These are phyloP conservation scores for Solanum hybrid DNA, from an alignment of 305 asterid species.

Conservation along the genomic window DNA sequence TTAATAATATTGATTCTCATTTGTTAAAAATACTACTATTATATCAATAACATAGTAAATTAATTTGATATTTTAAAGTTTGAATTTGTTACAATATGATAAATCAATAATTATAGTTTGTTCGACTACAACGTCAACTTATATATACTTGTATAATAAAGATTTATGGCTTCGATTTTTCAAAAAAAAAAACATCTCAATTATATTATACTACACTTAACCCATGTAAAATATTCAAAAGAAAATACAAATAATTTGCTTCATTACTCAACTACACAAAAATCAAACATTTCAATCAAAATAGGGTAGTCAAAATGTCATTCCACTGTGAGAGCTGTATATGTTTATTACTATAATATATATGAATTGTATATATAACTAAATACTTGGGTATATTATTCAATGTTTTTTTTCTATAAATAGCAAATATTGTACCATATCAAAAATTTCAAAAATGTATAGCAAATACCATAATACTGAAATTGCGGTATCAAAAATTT, in stretches of 20 bases:
- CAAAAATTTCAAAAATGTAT: not conserved
- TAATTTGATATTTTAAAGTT: not conserved
- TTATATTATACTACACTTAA: not conserved
- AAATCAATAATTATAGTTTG: not conserved
- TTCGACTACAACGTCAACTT: not conserved
- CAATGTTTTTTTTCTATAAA: not conserved
- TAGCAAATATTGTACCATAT: not conserved
- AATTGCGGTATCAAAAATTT: not conserved
- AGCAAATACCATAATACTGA: not conserved
- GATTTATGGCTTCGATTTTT: not conserved
- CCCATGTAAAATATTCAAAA: not conserved
- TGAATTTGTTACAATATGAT: not conserved
- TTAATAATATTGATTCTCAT: not conserved
- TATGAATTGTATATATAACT: not conserved
- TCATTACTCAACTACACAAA: not conserved
- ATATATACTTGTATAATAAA: not conserved
- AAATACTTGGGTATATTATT: not conserved
- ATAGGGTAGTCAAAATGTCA: not conserved
- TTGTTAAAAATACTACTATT: not conserved
- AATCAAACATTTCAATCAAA: not conserved
- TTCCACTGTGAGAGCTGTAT: not conserved
- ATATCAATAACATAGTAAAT: not conserved
- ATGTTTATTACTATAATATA: not conserved
- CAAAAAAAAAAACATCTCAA: not conserved
- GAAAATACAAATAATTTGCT: not conserved